phyloP scores from a whole-genome alignment of 1,284 basidiomycete species.

The Papiliotrema terrestris region DNA sequence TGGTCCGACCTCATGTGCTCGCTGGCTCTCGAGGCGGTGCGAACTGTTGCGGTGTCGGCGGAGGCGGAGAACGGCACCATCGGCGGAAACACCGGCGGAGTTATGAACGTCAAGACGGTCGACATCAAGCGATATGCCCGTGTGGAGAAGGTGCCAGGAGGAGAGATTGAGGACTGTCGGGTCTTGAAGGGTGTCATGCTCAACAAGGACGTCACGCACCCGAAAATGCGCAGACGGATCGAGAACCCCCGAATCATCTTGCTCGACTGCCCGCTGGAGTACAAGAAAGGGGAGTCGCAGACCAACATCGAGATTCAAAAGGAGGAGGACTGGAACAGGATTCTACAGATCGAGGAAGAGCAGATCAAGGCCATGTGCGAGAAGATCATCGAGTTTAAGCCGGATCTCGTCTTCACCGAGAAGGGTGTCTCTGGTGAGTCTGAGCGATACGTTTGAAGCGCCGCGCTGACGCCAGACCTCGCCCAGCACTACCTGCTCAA shows the following conservation, averaged over 20 bases:
- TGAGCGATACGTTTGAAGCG: not conserved
- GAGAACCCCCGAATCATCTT: constrained; percentile 84
- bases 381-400: constrained; percentile 88
- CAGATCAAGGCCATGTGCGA: constrained; percentile 88
- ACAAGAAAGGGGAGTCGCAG: constrained; percentile 98
- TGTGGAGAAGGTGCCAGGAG: constrained; percentile 95
- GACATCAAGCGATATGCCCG: constrained; percentile 98
- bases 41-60: constrained; percentile 65
- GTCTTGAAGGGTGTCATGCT: constrained; percentile 92
- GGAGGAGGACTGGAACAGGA: constrained; percentile 88
- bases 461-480: constrained; percentile 59
- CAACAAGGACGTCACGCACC: constrained; percentile 99
- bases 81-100: constrained; percentile 31
- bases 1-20: constrained; percentile 98
- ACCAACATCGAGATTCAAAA: constrained; percentile 98
- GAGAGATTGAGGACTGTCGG: constrained; percentile 88
- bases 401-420: constrained; percentile 92
- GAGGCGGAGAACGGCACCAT: constrained; percentile 47
- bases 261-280: constrained; percentile 94
- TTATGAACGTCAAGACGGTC: constrained; percentile 68
- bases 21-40: constrained; percentile 87
- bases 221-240: constrained; percentile 91
- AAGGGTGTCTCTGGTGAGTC: constrained; percentile 87
- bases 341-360: constrained; percentile 95
- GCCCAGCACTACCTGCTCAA: constrained; percentile 91